Base-by-base conservation (phyloP, 495 filamentous ascomycete species). In the Neurospora hispaniola region DNA sequence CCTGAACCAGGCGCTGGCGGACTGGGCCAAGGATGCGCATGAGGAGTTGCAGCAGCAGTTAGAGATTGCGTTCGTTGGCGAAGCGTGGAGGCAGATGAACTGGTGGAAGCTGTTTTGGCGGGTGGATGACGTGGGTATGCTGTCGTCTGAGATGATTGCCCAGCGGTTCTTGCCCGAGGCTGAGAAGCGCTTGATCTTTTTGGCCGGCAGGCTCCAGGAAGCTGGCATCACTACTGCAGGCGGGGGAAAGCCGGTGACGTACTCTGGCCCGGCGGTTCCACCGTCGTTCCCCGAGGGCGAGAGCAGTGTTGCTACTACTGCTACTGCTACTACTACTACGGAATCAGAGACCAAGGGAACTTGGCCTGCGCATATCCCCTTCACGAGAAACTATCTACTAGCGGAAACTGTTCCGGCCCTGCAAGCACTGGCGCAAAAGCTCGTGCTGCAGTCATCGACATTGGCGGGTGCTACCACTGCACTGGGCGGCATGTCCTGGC, bases 41-140 rank as follows among this genome's bases (percentile, higher is more conserved):
- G 87, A 88, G 1, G 95, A 99, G 77, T 87, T 98, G 6, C 91
- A 92, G 69, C 85, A 90, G 74, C 87, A 91, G 42, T 89, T 98
- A 2, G 90, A 93, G 71, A 79, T 84, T 42, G 93, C 92, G 5
- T 95, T 97, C 76, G 79, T 86, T 14, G 88, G 88, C 44, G 84
- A 82, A 46, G 81, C 86, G 38, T 98, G 95, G 95, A 84, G 85
- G 3, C 90, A 88, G 20, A 84, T 97, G 2, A 86, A 87, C 11
- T 99, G 95, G 96, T 98, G 93, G 92, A 97, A 96, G 79, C 88
- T 99, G 14, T 90, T 97, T 77, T 98, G 94, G 93, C 90, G 91
- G 14, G 93, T 93, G 66, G 96, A 98, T 79, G 95, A 98, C 75
- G 93, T 99, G 46, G 85, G 87, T 40, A 90, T 93, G 86, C 88